These are phyloP conservation scores for Rosellinia necatrix DNA, from an alignment of 2,329 filamentous ascomycete genomes.

Conservation along the genomic window DNA sequence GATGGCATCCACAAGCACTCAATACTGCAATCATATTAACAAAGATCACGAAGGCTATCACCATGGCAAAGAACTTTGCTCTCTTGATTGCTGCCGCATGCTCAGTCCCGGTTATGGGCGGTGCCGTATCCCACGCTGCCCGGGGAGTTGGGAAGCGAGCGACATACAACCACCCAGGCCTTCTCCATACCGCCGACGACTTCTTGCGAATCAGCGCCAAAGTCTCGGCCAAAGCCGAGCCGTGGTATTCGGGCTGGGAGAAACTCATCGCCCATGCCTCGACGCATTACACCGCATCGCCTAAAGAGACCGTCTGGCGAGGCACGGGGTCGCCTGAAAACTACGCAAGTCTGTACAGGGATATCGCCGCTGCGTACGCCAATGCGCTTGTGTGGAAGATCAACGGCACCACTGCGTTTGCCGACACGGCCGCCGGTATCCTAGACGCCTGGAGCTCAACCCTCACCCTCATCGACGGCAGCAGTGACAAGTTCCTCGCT, in stretches of 20 bases:
- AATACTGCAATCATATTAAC: too few species aligned
- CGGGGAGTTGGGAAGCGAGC: too few species aligned
- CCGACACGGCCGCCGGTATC: constrained; percentile 43
- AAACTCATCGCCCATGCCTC: constrained; percentile 35
- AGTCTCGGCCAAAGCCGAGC: constrained; percentile 8
- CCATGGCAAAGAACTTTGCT: too few species aligned
- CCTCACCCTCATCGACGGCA: constrained; percentile 42
- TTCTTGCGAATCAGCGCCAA: constrained; percentile 12
- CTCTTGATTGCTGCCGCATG: too few species aligned
- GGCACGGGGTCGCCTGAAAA: constrained; percentile 41
- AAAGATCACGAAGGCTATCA: too few species aligned
- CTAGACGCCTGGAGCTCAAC: constrained; percentile 46
- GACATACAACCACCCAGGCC: constrained; percentile 17
- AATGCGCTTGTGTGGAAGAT: constrained; percentile 49
- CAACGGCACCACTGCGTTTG: constrained; percentile 43
- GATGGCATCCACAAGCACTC: too few species aligned
- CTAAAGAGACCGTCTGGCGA: constrained; percentile 43
- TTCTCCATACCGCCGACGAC: constrained; percentile 21
- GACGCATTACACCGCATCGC: constrained; percentile 36
- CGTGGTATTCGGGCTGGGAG: constrained; percentile 21
- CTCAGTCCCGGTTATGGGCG: too few species aligned
- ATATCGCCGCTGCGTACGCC: constrained; percentile 45
- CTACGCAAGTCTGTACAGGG: constrained; percentile 41
- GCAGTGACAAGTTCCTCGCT: constrained; percentile 45
- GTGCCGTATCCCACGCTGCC: too few species aligned